Base-by-base conservation (phyloP, 2,329 filamentous ascomycete genomes). In the Trichoderma citrinoviride region DNA sequence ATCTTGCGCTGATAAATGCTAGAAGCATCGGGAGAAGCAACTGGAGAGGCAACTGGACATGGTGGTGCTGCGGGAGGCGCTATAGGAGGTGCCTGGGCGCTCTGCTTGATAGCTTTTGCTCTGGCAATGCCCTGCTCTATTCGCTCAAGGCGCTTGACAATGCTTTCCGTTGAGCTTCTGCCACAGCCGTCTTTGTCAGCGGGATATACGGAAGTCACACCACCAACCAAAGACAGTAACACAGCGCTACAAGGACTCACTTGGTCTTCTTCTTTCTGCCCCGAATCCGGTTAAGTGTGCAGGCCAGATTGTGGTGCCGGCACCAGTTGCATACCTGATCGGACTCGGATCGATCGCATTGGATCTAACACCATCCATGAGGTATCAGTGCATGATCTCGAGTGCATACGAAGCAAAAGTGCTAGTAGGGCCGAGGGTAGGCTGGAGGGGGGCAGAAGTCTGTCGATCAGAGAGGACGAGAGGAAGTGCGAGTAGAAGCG, bases 291-390 rank as follows among this genome's bases (percentile, higher is more conserved):
- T 66, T 43, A 69, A 82, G 83, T 7, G 80, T 83, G 71, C 82
- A 84, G 19, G 76, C 70, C 21, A 81, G 74, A 61, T 76, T 72
- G 67, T 83, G 81, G 70, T 83, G 80, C 56, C 74, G 76, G 69
- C 81, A 83, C 81, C 81, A 83, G 70, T 83, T 80, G 72, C 81
- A 83, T 55, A 76, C 74, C 4, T 50, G 40, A 41, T 64, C 67
- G 3, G 79, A 77, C 10, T 74, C 66, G 17, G 74, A 74, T 2
- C 74, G 75, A 68, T 82, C 81, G 67, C 82, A 84, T 75, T 83
- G 82, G 66, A 84, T 84, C 80, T 82, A 61, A 17, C 33, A 40
- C 25, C 19, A 29, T 44, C 46, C 53, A 54, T 53, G 33, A 53
- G 57, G 54, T 65, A 61, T 67, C 61, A 67, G 64, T 52, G 47